A percentile compares a stretch with the other conserved stretches of the same genome.
Evolutionary conservation across 2,329 filamentous ascomycete genomes (phyloP).

Genomic region (Keithomyces neogunnii): DNA sequence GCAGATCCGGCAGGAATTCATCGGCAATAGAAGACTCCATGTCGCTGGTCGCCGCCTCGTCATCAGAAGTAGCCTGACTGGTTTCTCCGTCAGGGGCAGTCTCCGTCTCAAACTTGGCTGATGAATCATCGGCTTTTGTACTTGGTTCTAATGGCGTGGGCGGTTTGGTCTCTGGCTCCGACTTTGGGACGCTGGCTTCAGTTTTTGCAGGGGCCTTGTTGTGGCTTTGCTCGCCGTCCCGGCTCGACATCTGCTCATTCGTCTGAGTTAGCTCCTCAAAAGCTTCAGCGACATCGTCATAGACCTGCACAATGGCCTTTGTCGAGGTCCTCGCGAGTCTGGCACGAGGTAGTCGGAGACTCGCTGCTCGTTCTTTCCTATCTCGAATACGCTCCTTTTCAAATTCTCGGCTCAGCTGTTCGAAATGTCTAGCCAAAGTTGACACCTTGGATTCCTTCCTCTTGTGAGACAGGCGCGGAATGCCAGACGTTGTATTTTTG

Average conservation of each 20-base stretch:
- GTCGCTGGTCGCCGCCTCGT: slow-evolving; percentile 62
- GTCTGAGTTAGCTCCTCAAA: slow-evolving; percentile 69
- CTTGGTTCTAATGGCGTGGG: slow-evolving; percentile 15
- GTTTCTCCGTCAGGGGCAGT: slow-evolving; percentile 18
- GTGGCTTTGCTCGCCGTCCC: slow-evolving; percentile 9
- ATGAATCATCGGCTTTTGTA: slow-evolving; percentile 15
- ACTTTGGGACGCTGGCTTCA: slow-evolving; percentile 11
- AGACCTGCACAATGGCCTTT: slow-evolving; percentile 94
- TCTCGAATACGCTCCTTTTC: slow-evolving; percentile 89
- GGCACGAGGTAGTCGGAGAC: slow-evolving; percentile 64
- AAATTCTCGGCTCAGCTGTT: slow-evolving; percentile 92
- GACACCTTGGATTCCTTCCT: slow-evolving; percentile 73
- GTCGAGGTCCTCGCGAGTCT: slow-evolving; percentile 81
- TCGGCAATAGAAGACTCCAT: slow-evolving; percentile 61
- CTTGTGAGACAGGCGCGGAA: slow-evolving; percentile 77
- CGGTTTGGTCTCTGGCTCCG: slow-evolving; percentile 12
- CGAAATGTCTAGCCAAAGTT: slow-evolving; percentile 89
- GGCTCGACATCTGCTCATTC: slow-evolving; percentile 30
- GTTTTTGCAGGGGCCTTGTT: slow-evolving; percentile 13
- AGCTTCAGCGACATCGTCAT: slow-evolving; percentile 86
- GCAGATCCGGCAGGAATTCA: slow-evolving; percentile 56
- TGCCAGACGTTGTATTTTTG: slow-evolving; percentile 61
- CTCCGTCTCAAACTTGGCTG: slow-evolving; percentile 19
- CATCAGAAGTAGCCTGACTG: slow-evolving; percentile 55
- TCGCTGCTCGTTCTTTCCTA: slow-evolving; percentile 70